Percentiles rank a stretch among this genome's conserved stretches.
Evolutionary conservation across 192 early-diverging fungal species (phyloP).

Genomic region (Helicostylum pulchrum): DNA sequence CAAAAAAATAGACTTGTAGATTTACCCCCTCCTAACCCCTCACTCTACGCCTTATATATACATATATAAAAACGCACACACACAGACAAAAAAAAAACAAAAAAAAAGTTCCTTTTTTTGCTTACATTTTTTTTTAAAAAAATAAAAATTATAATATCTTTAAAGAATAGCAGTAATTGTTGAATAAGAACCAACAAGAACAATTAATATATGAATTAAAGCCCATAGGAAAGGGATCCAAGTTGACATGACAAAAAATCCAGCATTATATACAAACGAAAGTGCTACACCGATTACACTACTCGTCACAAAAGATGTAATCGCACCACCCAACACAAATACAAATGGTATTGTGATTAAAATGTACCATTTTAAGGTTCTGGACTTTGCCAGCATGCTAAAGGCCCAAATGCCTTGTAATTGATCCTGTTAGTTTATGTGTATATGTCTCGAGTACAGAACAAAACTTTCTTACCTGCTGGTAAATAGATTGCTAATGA

Average conservation of each 20-base stretch:
- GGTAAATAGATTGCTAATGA: conserved; percentile 55
- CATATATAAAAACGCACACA: no score
- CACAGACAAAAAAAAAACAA: no score
- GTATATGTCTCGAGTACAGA: conserved; percentile 34
- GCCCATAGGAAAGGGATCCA: conserved; percentile 73
- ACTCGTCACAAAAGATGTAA: conserved; percentile 42
- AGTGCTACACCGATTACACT: conserved; percentile 52
- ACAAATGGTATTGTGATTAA: conserved; percentile 29
- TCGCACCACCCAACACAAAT: conserved; percentile 38
- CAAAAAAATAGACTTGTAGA: background rate
- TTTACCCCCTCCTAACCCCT: no score
- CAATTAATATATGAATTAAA: conserved; percentile 58
- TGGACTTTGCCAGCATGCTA: conserved; percentile 37
- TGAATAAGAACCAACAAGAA: conserved; percentile 58
- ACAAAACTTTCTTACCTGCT: conserved; percentile 49
- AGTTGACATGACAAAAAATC: conserved; percentile 65
- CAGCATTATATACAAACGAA: conserved; percentile 57
- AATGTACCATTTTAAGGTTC: conserved; percentile 31
- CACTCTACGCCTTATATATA: background rate
- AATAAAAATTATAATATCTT: background rate
- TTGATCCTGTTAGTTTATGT: conserved; percentile 35
- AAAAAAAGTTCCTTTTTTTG: no score
- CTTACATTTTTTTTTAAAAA: no score
- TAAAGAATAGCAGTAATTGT: conserved; percentile 58
- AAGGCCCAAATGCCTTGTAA: conserved; percentile 39